phyloP scores from a whole-genome alignment of 805 yeast genomes.

The Wickerhamomyces silvicola region DNA sequence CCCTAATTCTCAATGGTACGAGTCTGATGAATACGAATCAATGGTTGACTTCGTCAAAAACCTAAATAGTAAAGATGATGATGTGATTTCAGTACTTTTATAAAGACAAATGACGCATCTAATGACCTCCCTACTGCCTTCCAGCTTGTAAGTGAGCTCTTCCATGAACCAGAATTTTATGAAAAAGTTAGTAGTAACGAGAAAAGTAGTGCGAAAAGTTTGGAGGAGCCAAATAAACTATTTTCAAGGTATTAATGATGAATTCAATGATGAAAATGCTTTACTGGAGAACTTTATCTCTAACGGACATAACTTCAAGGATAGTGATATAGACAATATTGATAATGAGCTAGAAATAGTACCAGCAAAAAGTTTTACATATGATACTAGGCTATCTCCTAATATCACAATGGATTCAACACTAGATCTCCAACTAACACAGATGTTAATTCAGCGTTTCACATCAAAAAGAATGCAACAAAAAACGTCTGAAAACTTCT shows the following conservation, averaged over 20 bases:
- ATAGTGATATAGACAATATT: slow-evolving; percentile 3
- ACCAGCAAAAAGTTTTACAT: too few species aligned
- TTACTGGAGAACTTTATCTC: too few species aligned
- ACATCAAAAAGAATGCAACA: slow-evolving; percentile 1
- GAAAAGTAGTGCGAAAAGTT: neutral
- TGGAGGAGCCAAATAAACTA: too few species aligned
- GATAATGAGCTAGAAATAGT: slow-evolving; percentile 4
- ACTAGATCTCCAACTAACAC: too few species aligned
- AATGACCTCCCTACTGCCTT: slow-evolving; percentile 26
- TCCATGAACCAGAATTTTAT: slow-evolving; percentile 20
- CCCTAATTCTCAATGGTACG: slow-evolving; percentile 33
- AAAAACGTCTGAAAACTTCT: neutral
- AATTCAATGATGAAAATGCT: too few species aligned
- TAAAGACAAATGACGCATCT: slow-evolving; percentile 18
- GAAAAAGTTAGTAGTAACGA: neutral
- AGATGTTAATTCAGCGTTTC: neutral
- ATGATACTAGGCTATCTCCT: too few species aligned
- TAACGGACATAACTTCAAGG: slow-evolving; percentile 12
- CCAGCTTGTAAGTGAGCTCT: slow-evolving; percentile 24
- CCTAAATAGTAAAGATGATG: slow-evolving; percentile 6
- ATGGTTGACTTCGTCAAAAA: slow-evolving; percentile 26
- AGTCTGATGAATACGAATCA: slow-evolving; percentile 29
- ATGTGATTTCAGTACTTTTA: slow-evolving; percentile 15
- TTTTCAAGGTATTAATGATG: too few species aligned
- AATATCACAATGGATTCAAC: too few species aligned